Evolutionary conservation across 257 asterid genomes (phyloP), one percentile per base, ranked within the genome.

Genomic region (Primulina huaijiensis): DNA sequence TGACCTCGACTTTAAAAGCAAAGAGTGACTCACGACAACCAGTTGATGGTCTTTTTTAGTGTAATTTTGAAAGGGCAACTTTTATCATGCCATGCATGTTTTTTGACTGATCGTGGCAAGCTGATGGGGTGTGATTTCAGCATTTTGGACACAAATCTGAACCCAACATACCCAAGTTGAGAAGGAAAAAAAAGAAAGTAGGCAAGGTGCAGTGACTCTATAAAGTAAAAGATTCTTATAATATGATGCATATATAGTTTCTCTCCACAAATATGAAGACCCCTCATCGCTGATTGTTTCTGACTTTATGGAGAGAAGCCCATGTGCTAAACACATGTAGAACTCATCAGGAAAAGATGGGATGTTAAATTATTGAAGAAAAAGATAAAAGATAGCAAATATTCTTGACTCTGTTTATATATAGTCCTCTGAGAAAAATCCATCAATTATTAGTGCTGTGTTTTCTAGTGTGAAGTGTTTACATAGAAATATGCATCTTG

Each of bases 261-360:
- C 73, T 75, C 79, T 69, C 81, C 78, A 79, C 71, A 68, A 70
- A 78, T 65, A 50, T 46, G 57, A 27, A 70, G 70, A 77, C 66
- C 78, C 71, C 77, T 37, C 70, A 72, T 75, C 69, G 71, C 71
- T 69, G 34, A 57, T 73, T 60, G 27, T 56, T 65, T 38, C 74
- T 71, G 77, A 77, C 76, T 82, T 72, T 59, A 74, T 79, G 79
- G 73, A 71, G 79, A 76, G 76, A 72, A 75, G 71, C 82, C 88
- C 92, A 79, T 84, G 76, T 81, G 85, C 77, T 79, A 66, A 75
- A 78, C 87, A 83, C 87, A 75, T 82, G 91, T 77, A 16, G 55
- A 67, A 70, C 78, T 65, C 81, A 79, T 86, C 82, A 79, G 75
- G 62, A 31, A 66, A 69, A 62, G 63, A 70, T 35, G 76, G 46